A percentile compares a stretch with the other conserved stretches of the same genome.
phyloP scores from a whole-genome alignment of 768 basidiomycete species.

The Kwoniella dendrophila region DNA sequence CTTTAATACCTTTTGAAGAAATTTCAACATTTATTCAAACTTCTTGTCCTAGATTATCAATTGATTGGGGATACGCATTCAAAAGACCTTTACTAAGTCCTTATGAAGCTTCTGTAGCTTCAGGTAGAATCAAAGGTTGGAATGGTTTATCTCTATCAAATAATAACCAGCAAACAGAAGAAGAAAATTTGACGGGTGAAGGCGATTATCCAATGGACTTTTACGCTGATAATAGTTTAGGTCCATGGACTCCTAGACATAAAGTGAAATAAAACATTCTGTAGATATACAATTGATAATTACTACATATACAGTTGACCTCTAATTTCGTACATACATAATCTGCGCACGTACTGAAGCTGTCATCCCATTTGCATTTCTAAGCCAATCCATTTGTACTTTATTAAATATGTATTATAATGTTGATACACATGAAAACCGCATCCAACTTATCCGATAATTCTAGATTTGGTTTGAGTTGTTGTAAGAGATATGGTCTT shows the following conservation, averaged over 20 bases:
- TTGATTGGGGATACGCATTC: conserved; percentile 99
- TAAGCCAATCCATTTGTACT: too few relatives aligned
- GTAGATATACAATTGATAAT: neutral
- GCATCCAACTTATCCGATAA: neutral
- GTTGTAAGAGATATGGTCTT: neutral
- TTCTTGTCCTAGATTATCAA: conserved; percentile 91
- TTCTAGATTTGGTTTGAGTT: neutral
- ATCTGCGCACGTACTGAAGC: too few relatives aligned
- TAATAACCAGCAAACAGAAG: conserved; percentile 5
- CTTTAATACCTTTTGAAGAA: conserved; percentile 72
- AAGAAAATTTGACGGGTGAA: conserved; percentile 38
- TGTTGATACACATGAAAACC: neutral
- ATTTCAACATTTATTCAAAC: conserved; percentile 93
- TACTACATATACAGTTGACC: too few relatives aligned
- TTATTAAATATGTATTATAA: too few relatives aligned
- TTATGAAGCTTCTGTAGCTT: conserved; percentile 86
- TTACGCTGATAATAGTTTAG: conserved; percentile 60
- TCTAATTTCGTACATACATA: too few relatives aligned
- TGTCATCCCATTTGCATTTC: too few relatives aligned
- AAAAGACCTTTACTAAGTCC: conserved; percentile 82
- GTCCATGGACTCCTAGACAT: conserved; percentile 56
- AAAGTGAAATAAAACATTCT: conserved; percentile 14
- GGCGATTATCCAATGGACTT: conserved; percentile 94
- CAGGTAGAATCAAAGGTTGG: conserved; percentile 73
- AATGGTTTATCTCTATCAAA: conserved; percentile 43